These are phyloP conservation scores for Pseudogymnoascus sp. DNA, from an alignment of 2,329 filamentous ascomycete species.

Conservation along the genomic window DNA sequence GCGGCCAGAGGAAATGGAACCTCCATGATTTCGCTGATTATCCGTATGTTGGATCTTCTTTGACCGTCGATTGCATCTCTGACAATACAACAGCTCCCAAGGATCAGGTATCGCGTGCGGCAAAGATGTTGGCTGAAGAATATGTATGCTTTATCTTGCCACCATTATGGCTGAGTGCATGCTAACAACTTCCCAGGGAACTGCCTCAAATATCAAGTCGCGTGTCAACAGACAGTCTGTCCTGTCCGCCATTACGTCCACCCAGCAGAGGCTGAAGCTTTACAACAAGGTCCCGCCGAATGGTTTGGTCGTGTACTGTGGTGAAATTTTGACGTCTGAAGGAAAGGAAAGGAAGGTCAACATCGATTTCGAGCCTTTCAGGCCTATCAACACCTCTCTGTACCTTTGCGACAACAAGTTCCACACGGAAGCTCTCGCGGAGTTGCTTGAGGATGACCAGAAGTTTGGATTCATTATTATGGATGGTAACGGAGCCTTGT, in stretches of 20 bases:
- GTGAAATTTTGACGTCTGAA: conserved; percentile 98
- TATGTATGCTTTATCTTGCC: conserved; percentile 53
- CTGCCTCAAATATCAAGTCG: conserved; percentile 98
- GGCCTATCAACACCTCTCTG: conserved; percentile 98
- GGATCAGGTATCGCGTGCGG: conserved; percentile 90
- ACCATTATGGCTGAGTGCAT: neutral
- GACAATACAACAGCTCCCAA: conserved; percentile 63
- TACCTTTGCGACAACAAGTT: conserved; percentile 99
- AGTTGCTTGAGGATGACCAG: conserved; percentile 96
- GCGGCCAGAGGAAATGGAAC: conserved; percentile 97
- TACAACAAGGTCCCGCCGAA: conserved; percentile 99
- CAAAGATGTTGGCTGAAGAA: conserved; percentile 99
- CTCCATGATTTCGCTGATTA: conserved; percentile 99
- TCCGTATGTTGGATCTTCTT: conserved; percentile 53
- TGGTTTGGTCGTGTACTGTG: conserved; percentile 95
- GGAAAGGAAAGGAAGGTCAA: conserved; percentile 99
- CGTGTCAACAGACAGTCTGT: conserved; percentile 98
- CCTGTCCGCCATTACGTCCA: conserved; percentile 95
- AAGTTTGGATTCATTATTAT: conserved; percentile 99
- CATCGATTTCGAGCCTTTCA: conserved; percentile 99
- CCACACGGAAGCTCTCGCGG: conserved; percentile 92
- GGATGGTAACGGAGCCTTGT: conserved; percentile 97
- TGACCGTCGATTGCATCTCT: conserved; percentile 22
- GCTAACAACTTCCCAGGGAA: conserved; percentile 54
- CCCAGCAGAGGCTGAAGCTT: conserved; percentile 96